Evolutionary conservation across 345 rosid genomes (phyloP), one percentile per base, ranked within the genome.

Genomic region (Cardamine occulta): DNA sequence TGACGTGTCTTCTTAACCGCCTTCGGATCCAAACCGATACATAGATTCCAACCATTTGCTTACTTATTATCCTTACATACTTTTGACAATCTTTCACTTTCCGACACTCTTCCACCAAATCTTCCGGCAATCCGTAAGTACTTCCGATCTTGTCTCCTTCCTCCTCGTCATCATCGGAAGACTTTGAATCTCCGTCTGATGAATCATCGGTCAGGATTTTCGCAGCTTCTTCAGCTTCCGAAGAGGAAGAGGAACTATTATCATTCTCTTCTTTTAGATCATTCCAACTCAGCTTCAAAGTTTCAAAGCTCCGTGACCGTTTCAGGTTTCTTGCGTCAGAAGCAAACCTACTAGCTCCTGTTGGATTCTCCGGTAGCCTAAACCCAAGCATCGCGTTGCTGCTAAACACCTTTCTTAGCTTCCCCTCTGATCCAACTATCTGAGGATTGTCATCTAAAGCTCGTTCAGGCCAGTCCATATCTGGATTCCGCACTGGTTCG

Each of bases 11-110:
- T 83, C 99, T 87, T 76, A 96, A 81, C 78, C 88, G 81, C 78
- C 87, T 81, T 8, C 95, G 86, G 80, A 91, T 95, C 99, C 99
- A 96, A 70, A 96, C 62, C 8, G 99, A 96, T 54, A 96, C 78
- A 64, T 96, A 91, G 58, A 96, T 93, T 55, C 99, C 99, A 24
- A 96, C 96, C 99, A 96, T 96, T 81, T 96, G 99, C 82, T 96
- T 96, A 87, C 99, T 88, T 48, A 91, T 94, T 55, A 96, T 89
- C 51, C 99, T 82, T 8, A 91, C 91, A 61, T 93, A 96, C 70
- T 78, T 85, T 10, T 80, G 72, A 51, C 70, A 70, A 52, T 84
- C 60, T 75, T 77, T 86, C 55, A 54, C 60, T 47, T 79, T 73
- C 78, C 65, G 57, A 79, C 78, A 79, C 19, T 79, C 81, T 0